These are phyloP conservation scores for Candida palmyrensis DNA, from an alignment of 805 yeast species.

Conservation along the genomic window DNA sequence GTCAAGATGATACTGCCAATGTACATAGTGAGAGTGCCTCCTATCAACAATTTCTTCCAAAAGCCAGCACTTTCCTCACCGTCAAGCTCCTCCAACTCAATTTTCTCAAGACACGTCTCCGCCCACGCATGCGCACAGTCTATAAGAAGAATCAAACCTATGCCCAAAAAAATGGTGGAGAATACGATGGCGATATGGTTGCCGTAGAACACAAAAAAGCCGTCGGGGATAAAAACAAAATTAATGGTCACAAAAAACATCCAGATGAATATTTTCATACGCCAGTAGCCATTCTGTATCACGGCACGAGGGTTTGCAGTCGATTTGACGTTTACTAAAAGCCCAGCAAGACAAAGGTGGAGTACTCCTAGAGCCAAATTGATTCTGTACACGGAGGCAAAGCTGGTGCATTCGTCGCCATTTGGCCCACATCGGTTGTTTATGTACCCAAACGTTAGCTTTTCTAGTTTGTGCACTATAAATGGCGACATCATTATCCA, in stretches of 20 bases:
- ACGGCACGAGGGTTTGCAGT: slow-evolving; percentile 73
- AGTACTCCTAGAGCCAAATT: slow-evolving; percentile 81
- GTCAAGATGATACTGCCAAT: slow-evolving; percentile 67
- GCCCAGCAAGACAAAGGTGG: slow-evolving; percentile 65
- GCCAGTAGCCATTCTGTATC: slow-evolving; percentile 93
- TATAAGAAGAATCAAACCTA: slow-evolving; percentile 84
- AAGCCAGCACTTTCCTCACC: slow-evolving; percentile 47
- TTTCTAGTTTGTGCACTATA: slow-evolving; percentile 68
- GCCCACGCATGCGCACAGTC: slow-evolving; percentile 99
- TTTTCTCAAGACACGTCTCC: slow-evolving; percentile 85
- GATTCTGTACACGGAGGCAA: slow-evolving; percentile 89
- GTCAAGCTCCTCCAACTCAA: slow-evolving; percentile 66
- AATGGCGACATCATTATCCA: slow-evolving; percentile 91
- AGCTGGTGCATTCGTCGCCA: slow-evolving; percentile 79
- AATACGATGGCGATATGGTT: slow-evolving; percentile 81
- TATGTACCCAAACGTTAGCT: slow-evolving; percentile 62
- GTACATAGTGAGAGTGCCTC: slow-evolving; percentile 88
- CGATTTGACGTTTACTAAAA: slow-evolving; percentile 70
- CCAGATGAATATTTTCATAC: slow-evolving; percentile 63
- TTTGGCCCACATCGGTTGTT: slow-evolving; percentile 64
- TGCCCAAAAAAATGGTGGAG: slow-evolving; percentile 79
- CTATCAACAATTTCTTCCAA: slow-evolving; percentile 78
- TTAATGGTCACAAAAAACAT: slow-evolving; percentile 50
- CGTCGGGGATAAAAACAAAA: slow-evolving; percentile 75
- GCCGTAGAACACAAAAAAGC: slow-evolving; percentile 85